Evolutionary conservation across 495 filamentous ascomycete species (phyloP).

Genomic region (Penicillium crystallinum): DNA sequence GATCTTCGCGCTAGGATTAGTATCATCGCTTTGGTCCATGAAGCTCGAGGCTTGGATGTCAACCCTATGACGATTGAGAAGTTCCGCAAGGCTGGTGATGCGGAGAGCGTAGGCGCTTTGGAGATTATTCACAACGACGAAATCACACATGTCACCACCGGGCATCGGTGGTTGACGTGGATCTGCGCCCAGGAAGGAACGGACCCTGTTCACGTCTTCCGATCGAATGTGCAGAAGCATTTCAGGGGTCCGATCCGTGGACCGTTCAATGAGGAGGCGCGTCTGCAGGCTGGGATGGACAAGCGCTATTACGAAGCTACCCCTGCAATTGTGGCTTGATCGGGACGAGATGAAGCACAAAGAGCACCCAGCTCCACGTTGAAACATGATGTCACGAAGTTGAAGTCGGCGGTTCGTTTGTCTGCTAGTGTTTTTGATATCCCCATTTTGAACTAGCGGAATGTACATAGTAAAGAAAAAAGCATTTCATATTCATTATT

Average conservation of each 20-base stretch:
- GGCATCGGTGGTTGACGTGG: constrained; percentile 50
- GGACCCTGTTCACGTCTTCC: constrained; percentile 48
- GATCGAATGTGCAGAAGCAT: constrained; percentile 43
- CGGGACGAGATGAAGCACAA: background rate
- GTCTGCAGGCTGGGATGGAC: constrained; percentile 47
- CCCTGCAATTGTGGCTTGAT: constrained; percentile 10
- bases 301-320: constrained; percentile 38
- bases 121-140: constrained; percentile 51
- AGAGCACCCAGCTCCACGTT: background rate
- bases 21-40: constrained; percentile 49
- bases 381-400: constrained; percentile 4
- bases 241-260: constrained; percentile 43
- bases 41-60: constrained; percentile 49
- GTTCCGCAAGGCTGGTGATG: constrained; percentile 43
- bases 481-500: constrained; percentile 3
- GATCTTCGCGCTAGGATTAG: constrained; percentile 48
- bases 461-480: background rate
- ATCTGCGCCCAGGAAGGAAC: constrained; percentile 47
- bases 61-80: constrained; percentile 52
- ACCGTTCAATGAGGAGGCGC: constrained; percentile 47
- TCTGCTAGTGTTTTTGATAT: constrained; percentile 6
- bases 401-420: background rate
- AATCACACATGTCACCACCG: constrained; percentile 52
- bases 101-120: constrained; percentile 40
- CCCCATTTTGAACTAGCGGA: background rate